Base-by-base conservation (phyloP, 495 filamentous ascomycete genomes). In the Parathielavia hyrcaniae region DNA sequence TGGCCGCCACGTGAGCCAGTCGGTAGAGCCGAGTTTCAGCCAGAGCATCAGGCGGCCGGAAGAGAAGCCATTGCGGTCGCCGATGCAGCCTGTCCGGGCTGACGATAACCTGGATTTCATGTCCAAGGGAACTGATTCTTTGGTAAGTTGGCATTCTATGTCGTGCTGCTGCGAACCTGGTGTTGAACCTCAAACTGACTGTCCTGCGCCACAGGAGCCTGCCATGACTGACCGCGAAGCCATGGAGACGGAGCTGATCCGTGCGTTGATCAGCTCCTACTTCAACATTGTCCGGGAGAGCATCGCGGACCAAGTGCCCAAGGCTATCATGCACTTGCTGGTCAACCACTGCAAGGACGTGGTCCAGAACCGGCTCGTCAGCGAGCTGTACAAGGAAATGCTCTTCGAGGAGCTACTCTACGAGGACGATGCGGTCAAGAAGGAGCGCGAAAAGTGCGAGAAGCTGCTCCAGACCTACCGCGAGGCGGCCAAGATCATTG, bases 301-400 rank as follows among this genome's bases (percentile, higher is more conserved):
- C 39, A 96, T 97, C 63, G 92, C 92, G 23, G 93, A 98, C 67
- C 92, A 97, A 72, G 95, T 98, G 19, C 93, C 93, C 48, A 98
- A 98, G 75, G 93, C 93, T 1, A 87, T 98, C 64, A 98, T 98
- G 93, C 93, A 98, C 67, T 85, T 98, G 12, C 83, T 98, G 46
- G 93, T 98, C 63, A 97, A 98, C 73, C 88, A 95, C 74, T 93
- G 88, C 71, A 98, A 97, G 70, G 93, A 98, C 61, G 91, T 89
- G 5, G 90, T 98, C 34, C 93, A 98, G 71, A 98, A 98, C 70
- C 81, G 93, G 39, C 83, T 98, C 12, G 93, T 98, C 40, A 96
- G 88, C 66, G 89, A 97, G 67, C 79, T 98, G 30, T 98, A 98
- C 75, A 90, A 88, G 70, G 93, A 98, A 69, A 79, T 85, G n/a